Conservation (phyloP, 768 basidiomycete species). For the Suillus clintonianus region DNA sequence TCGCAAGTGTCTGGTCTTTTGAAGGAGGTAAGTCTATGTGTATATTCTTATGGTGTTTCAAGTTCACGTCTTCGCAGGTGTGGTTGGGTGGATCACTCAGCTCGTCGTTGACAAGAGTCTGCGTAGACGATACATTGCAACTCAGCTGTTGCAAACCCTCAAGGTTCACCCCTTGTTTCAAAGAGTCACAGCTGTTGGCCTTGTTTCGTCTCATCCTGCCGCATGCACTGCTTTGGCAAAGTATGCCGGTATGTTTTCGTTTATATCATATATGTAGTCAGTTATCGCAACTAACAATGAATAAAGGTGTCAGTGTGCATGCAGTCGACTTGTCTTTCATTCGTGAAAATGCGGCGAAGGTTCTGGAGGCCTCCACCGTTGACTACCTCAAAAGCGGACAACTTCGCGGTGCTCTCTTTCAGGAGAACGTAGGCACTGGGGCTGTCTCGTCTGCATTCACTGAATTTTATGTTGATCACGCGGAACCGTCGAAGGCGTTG, state of each 20-base stretch:
- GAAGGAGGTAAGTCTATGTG: background rate
- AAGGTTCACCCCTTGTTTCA: background rate
- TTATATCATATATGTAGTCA: background rate
- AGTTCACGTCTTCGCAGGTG: background rate
- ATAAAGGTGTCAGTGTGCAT: background rate
- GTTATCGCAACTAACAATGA: background rate
- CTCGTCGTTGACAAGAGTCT: background rate
- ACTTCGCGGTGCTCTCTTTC: constrained; percentile 27
- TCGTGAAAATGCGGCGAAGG: constrained; percentile 14
- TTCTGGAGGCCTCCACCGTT: constrained; percentile 21
- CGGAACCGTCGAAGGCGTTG: constrained; percentile 27
- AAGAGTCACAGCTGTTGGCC: background rate
- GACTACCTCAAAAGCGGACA: constrained; percentile 23
- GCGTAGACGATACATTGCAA: background rate
- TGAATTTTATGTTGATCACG: constrained; percentile 35
- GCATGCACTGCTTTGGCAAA: constrained; percentile 30
- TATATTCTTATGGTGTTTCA: background rate
- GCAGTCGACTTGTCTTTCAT: constrained; percentile 23
- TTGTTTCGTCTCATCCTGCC: constrained; percentile 8
- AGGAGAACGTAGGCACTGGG: constrained; percentile 10
- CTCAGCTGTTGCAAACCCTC: background rate
- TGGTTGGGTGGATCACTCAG: background rate
- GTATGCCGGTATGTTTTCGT: constrained; percentile 19
- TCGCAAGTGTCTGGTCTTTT: background rate
- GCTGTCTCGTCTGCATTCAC: constrained; percentile 30